A percentile compares a stretch with the other conserved stretches of the same genome.
phyloP scores from a whole-genome alignment of 2,329 filamentous ascomycete genomes.

The Stromatinia cepivora region DNA sequence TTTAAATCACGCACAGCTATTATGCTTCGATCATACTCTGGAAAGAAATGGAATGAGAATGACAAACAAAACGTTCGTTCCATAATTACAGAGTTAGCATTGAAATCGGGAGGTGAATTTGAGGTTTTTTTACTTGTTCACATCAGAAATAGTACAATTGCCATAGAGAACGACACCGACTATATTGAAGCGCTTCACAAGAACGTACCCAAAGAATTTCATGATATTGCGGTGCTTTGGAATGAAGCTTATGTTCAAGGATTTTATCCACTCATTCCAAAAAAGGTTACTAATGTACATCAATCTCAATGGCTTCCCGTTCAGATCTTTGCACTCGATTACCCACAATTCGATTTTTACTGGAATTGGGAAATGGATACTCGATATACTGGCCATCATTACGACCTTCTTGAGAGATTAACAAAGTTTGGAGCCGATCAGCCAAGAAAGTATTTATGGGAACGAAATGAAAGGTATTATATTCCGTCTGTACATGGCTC shows the following conservation, averaged over 20 bases:
- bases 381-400: conserved; percentile 77
- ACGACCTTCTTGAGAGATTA: conserved; percentile 72
- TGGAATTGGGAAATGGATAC: conserved; percentile 75
- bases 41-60: conserved; percentile 74
- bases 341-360: conserved; percentile 70
- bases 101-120: conserved; percentile 78
- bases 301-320: conserved; percentile 56
- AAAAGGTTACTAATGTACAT: conserved; percentile 43
- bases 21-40: conserved; percentile 73
- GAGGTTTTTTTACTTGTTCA: conserved; percentile 79
- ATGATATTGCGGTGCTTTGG: conserved; percentile 71
- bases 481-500: conserved; percentile 67
- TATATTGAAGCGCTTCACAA: conserved; percentile 62
- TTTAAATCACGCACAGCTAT: conserved; percentile 62
- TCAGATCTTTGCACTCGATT: conserved; percentile 72
- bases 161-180: conserved; percentile 58
- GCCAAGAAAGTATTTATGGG: conserved; percentile 72
- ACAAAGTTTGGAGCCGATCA: conserved; percentile 63
- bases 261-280: conserved; percentile 73
- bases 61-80: conserved; percentile 78
- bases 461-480: conserved; percentile 71
- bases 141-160: conserved; percentile 62
- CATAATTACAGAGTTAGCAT: conserved; percentile 72
- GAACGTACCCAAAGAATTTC: conserved; percentile 68
- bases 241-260: conserved; percentile 71